Evolutionary conservation across 768 basidiomycete species (phyloP).

Genomic region (Termitomyces sp.): DNA sequence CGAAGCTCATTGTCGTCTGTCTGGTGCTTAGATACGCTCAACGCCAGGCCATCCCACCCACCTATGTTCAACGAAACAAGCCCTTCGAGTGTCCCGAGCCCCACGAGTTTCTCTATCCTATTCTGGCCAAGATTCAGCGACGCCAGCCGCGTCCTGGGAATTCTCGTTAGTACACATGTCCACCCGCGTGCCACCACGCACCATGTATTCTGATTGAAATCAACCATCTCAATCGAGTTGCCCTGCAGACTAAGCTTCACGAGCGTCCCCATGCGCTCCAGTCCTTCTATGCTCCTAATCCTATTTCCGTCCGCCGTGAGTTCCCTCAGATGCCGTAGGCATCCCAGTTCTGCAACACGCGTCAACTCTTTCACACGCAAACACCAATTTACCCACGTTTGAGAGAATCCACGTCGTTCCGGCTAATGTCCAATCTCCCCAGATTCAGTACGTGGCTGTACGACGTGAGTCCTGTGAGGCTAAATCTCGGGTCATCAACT

Average conservation of each 20-base stretch:
- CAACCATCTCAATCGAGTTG: slow-evolving; percentile 60
- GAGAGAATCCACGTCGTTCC: slow-evolving; percentile 85
- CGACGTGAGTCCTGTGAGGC: slow-evolving; percentile 81
- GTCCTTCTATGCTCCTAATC: slow-evolving; percentile 66
- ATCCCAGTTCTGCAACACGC: slow-evolving; percentile 61
- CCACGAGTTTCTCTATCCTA: slow-evolving; percentile 48
- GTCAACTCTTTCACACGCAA: neutral
- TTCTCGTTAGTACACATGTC: slow-evolving; percentile 9
- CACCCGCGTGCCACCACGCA: slow-evolving; percentile 27
- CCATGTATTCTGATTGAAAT: slow-evolving; percentile 65
- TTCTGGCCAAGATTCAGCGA: slow-evolving; percentile 81
- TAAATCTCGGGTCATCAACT: slow-evolving; percentile 22
- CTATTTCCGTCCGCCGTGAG: slow-evolving; percentile 86
- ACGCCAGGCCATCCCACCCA: slow-evolving; percentile 34
- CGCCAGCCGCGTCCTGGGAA: slow-evolving; percentile 61
- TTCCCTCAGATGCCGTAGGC: slow-evolving; percentile 81
- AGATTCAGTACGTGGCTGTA: slow-evolving; percentile 83
- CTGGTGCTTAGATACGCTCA: slow-evolving; percentile 2
- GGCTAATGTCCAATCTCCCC: slow-evolving; percentile 85
- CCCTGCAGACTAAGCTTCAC: slow-evolving; percentile 78
- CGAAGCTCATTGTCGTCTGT: slow-evolving; percentile 70
- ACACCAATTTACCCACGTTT: slow-evolving; percentile 54
- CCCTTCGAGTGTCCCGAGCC: slow-evolving; percentile 54
- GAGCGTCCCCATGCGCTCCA: slow-evolving; percentile 75
- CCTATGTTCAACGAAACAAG: slow-evolving; percentile 79